phyloP scores from a whole-genome alignment of 2,329 filamentous ascomycete species.

The Elsinoe arachidis region DNA sequence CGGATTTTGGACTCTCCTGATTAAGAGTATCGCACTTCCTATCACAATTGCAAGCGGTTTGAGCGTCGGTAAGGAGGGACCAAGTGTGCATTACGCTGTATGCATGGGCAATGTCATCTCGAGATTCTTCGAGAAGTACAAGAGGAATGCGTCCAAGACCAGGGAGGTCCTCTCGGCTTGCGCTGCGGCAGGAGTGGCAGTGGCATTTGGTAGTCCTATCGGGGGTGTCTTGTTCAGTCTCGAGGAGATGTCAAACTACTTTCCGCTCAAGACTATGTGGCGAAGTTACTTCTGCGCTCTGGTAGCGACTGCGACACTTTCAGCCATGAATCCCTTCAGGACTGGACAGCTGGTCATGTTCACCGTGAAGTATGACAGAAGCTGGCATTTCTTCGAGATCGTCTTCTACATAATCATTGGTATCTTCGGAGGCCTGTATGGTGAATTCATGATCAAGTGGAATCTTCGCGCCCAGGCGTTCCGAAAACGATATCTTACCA shows the following conservation, averaged over 20 bases:
- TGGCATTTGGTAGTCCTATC: constrained; percentile 95
- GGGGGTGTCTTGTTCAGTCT: constrained; percentile 93
- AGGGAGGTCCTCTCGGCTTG: constrained; percentile 91
- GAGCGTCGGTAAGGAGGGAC: constrained; percentile 93
- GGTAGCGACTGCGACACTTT: constrained; percentile 84
- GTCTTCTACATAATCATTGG: constrained; percentile 88
- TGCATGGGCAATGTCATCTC: constrained; percentile 97
- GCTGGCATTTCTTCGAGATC: constrained; percentile 96
- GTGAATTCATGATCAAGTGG: constrained; percentile 96
- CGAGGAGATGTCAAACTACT: constrained; percentile 95
- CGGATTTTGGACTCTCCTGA: constrained; percentile 79
- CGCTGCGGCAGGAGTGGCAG: constrained; percentile 87
- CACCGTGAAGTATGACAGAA: constrained; percentile 87
- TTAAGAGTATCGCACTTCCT: constrained; percentile 87
- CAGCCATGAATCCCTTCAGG: constrained; percentile 95
- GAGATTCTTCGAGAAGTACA: constrained; percentile 84
- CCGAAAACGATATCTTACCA: constrained; percentile 79
- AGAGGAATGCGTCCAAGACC: constrained; percentile 83
- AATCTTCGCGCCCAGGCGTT: constrained; percentile 86
- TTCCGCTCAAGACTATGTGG: constrained; percentile 96
- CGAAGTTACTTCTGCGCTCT: constrained; percentile 95
- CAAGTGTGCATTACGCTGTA: constrained; percentile 97
- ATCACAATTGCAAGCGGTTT: constrained; percentile 88
- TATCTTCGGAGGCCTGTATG: constrained; percentile 88
- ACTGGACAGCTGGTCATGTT: constrained; percentile 99